Evolutionary conservation across 202 grass and related monocot genomes (phyloP), one percentile per base, ranked within the genome.

Genomic region (Setaria italica): DNA sequence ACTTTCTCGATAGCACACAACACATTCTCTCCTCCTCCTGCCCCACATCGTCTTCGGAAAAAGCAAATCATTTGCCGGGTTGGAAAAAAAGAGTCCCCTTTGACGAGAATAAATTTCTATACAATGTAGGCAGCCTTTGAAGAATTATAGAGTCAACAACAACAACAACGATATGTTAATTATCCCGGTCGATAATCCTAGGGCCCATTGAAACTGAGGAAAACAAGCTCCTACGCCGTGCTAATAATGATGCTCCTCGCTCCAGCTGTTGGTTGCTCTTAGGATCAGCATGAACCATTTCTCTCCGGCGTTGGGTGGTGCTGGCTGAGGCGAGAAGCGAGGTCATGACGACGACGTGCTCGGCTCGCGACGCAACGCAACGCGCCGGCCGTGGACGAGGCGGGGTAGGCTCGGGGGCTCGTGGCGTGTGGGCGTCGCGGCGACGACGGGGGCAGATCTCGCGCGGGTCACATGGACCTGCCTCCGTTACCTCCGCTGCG

Each of bases 381-480:
- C 48, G 48, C 48, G 48, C 48, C 48, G 43, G 43, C 43, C 43
- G 43, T 45, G 7, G 43, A 45, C 43, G 43, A 45, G 7, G 7
- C 43, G 43, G 43, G 43, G 43, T 8, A 45, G 11, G 47, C 47
- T 48, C 2, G 47, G 10, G 1, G 25, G 25, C 25, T 25, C 25
- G 47, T 2, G 47, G 6, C 47, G 25, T 25, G 50, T 15, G 3
- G 50, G 14, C 2, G 14, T 4, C 13, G 14, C 14, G 37, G 25
- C 25, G 25, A 25, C 25, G 25, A 25, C 25, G 76, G 76, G 41
- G 20, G 39, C 77, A 67, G 57, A 80, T 80, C 78, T 67, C 17
- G 9, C 47, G 77, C 7, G 25, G 63, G 9, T 25, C 79, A 81
- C 79, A 58, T 81, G 79, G 79, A 42, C 53, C 3, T 69, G 62